Conservation (phyloP, 129 eudicot genomes). For the Arctium lappa region DNA sequence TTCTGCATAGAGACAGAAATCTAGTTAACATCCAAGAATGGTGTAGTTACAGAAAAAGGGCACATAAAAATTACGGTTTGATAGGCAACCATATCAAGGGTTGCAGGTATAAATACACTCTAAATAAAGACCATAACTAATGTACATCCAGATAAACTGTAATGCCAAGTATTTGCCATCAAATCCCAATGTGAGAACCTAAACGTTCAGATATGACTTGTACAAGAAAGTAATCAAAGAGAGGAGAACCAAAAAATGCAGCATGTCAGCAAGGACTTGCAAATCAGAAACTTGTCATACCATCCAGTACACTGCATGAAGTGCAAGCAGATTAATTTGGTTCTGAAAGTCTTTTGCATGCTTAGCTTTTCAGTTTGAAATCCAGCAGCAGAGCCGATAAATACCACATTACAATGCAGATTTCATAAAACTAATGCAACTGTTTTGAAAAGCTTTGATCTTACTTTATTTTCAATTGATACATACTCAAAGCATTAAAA, state of each 20-base stretch:
- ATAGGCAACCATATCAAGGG: background rate
- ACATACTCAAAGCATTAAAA: no score
- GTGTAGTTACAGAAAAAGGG: background rate
- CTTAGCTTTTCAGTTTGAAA: no score
- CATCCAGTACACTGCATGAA: background rate
- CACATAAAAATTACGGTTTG: background rate
- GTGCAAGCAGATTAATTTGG: background rate
- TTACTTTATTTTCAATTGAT: no score
- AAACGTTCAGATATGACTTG: background rate
- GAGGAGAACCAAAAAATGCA: background rate
- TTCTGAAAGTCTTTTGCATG: background rate
- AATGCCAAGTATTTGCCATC: background rate
- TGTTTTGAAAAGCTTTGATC: no score
- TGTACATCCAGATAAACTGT: background rate
- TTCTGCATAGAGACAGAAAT: constrained; percentile 44
- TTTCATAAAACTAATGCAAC: no score
- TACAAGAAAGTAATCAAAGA: background rate
- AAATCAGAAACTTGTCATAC: background rate
- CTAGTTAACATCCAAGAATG: background rate
- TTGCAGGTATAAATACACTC: background rate
- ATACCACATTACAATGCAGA: no score
- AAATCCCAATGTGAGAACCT: background rate
- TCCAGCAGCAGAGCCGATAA: no score
- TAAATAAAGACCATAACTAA: background rate
- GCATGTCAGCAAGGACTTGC: background rate